Conservation (phyloP, 306 rosid species). For the Acacia melanoxylon region DNA sequence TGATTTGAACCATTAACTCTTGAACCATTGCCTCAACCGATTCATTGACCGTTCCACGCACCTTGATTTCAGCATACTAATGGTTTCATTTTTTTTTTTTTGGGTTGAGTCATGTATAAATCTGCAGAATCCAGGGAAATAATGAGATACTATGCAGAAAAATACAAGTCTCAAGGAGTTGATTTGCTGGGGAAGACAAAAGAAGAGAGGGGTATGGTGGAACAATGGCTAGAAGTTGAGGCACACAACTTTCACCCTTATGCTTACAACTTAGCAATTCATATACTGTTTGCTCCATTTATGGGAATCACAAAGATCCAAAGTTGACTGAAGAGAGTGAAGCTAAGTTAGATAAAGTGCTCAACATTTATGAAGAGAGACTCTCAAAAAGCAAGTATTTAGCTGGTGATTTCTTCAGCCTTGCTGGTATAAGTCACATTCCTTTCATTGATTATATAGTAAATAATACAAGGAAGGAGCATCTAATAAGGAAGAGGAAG, state of each 20-base stretch:
- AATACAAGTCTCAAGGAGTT: slow-evolving; percentile 44
- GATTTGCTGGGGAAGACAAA: slow-evolving; percentile 45
- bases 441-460: slow-evolving; percentile 46
- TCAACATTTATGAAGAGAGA: slow-evolving; percentile 58
- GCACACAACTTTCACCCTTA: slow-evolving; percentile 36
- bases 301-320: slow-evolving; percentile 26
- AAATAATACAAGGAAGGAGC: slow-evolving; percentile 33
- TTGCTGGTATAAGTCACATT: slow-evolving; percentile 52
- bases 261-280: slow-evolving; percentile 24
- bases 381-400: slow-evolving; percentile 51
- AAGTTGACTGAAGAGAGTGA: slow-evolving; percentile 51
- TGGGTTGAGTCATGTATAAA: neutral
- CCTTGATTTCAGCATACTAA: too few relatives aligned
- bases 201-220: slow-evolving; percentile 53
- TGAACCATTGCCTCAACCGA: too few relatives aligned
- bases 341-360: slow-evolving; percentile 43
- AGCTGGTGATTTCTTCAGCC: slow-evolving; percentile 57
- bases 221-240: slow-evolving; percentile 66
- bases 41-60: too few relatives aligned
- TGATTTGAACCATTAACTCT: too few relatives aligned
- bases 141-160: slow-evolving; percentile 53
- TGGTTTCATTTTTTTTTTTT: too few relatives aligned
- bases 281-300: slow-evolving; percentile 19
- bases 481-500: slow-evolving; percentile 40
- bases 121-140: slow-evolving; percentile 52